Conservation (phyloP, 2,329 filamentous ascomycete species). For the Stagonosporopsis rhizophila region DNA sequence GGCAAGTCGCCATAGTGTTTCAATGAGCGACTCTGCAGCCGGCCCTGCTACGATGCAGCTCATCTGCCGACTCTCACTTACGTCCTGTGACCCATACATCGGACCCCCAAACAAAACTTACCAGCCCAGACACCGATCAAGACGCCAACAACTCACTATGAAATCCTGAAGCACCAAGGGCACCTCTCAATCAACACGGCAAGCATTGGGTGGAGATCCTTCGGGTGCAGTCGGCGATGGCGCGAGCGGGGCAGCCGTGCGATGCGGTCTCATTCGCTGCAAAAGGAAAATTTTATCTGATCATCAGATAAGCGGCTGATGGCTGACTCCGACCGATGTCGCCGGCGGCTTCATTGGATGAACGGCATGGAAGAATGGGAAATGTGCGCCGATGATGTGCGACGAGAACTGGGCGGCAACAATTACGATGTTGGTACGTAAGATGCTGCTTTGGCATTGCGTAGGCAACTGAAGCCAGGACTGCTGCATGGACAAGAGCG, state of each 20-base stretch:
- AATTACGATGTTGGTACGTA: not conserved
- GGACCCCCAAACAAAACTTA: not conserved
- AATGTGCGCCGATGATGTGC: not conserved
- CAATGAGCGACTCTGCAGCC: too few species aligned
- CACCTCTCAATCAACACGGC: conserved; percentile 2
- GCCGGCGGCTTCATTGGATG: not conserved
- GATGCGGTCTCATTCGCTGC: not conserved
- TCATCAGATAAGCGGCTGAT: conserved; percentile 13
- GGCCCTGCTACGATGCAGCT: too few species aligned
- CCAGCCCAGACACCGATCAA: not conserved
- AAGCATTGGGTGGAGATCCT: conserved; percentile 9
- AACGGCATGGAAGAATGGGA: not conserved
- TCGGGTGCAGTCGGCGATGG: conserved; percentile 12
- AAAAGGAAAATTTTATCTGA: conserved; percentile 6
- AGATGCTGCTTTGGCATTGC: too few species aligned
- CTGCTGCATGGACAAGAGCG: not conserved
- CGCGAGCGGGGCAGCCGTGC: not conserved
- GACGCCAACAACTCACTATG: not conserved
- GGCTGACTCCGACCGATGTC: conserved; percentile 1
- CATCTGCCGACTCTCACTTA: not conserved
- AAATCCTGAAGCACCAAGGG: not conserved
- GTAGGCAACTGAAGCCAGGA: too few species aligned
- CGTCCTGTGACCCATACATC: not conserved
- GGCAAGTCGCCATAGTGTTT: too few species aligned
- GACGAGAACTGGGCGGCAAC: not conserved